Conservation (phyloP, 163 green algal species). For the Chloromonas sp. region DNA sequence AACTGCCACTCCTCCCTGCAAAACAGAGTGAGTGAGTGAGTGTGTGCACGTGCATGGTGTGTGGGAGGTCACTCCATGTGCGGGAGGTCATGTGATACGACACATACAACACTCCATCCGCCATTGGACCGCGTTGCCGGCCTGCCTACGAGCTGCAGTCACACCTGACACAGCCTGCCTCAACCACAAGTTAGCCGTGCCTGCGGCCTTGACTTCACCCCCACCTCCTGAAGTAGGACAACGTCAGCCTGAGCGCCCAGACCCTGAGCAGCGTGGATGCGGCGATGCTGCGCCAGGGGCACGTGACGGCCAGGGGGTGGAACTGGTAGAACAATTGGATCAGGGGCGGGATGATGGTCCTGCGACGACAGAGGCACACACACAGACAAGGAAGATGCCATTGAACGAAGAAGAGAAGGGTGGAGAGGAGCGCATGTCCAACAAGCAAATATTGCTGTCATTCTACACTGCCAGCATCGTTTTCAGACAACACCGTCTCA, state of each 20-base stretch:
- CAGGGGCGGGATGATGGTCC: slow-evolving; percentile 50
- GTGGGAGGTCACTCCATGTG: not conserved
- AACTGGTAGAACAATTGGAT: slow-evolving; percentile 47
- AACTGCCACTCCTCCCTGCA: slow-evolving; percentile 56
- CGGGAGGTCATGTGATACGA: no score
- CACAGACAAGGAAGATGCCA: not conserved
- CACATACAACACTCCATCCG: no score
- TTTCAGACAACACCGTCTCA: no score
- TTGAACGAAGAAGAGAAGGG: no score
- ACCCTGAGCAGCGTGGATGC: slow-evolving; percentile 28
- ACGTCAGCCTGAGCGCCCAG: slow-evolving; percentile 51
- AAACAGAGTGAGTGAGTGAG: not conserved
- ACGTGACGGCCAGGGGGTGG: slow-evolving; percentile 26
- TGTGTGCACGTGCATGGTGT: not conserved
- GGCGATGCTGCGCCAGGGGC: slow-evolving; percentile 14
- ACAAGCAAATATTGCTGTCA: no score
- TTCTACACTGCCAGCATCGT: no score
- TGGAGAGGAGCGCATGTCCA: no score
- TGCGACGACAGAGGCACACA: slow-evolving; percentile 7
- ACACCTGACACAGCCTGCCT: no score
- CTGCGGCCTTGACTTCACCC: no score
- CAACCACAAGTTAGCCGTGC: no score
- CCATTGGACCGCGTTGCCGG: no score
- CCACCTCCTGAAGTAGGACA: slow-evolving; percentile 59
- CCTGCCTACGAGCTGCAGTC: no score